A percentile compares a stretch with the other conserved stretches of the same genome.
These are phyloP conservation scores for Aspergillus leporis DNA, from an alignment of 495 filamentous ascomycete genomes.

Conservation along the genomic window DNA sequence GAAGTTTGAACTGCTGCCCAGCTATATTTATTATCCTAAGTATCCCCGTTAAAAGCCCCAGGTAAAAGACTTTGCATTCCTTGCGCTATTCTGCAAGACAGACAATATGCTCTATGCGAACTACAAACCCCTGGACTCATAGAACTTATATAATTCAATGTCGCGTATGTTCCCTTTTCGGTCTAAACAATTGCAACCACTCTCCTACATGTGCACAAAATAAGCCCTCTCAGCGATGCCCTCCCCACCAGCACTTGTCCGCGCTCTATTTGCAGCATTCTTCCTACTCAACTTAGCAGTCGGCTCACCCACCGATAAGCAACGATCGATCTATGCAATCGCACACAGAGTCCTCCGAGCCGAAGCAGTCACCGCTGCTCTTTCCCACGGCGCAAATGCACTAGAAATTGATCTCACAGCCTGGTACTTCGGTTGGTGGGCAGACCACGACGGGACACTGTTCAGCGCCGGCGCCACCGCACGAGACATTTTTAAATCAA, in stretches of 20 bases:
- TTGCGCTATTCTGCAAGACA: too few relatives aligned
- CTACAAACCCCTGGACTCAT: too few relatives aligned
- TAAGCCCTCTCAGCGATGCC: not conserved
- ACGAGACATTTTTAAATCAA: conserved; percentile 6
- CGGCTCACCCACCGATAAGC: not conserved
- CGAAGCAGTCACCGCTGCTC: conserved; percentile 10
- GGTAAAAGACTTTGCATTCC: too few relatives aligned
- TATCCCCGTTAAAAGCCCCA: too few relatives aligned
- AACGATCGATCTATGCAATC: conserved; percentile 9
- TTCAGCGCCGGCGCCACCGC: conserved; percentile 5
- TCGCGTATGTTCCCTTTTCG: too few relatives aligned
- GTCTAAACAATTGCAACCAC: not conserved
- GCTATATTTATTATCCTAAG: too few relatives aligned
- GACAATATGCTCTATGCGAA: too few relatives aligned
- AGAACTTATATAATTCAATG: too few relatives aligned
- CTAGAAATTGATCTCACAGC: conserved; percentile 16
- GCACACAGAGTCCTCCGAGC: conserved; percentile 12
- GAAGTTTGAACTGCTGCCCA: too few relatives aligned
- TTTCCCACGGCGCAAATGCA: conserved; percentile 16
- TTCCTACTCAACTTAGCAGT: not conserved
- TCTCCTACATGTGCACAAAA: not conserved
- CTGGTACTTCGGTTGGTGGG: conserved; percentile 4
- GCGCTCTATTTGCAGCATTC: not conserved
- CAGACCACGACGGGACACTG: conserved; percentile 5
- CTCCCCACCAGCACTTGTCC: not conserved